These are phyloP conservation scores for Saccharum spontaneum DNA, from an alignment of 176 grass and related monocot genomes.

Conservation along the genomic window DNA sequence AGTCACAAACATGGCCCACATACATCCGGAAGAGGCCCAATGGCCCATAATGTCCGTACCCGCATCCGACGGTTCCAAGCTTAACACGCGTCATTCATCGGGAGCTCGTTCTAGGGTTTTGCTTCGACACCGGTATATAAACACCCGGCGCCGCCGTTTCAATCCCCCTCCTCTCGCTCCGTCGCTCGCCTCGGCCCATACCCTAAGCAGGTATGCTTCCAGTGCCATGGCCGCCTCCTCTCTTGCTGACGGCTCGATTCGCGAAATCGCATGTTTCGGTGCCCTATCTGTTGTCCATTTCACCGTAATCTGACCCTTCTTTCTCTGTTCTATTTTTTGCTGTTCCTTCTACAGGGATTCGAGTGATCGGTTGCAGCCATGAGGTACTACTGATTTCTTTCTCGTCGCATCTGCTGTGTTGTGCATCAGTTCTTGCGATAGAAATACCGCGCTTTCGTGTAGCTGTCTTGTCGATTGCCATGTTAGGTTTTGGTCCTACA, in stretches of 20 bases:
- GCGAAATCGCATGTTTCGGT: background rate
- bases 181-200: background rate
- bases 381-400: conserved; percentile 25
- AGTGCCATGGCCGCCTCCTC: background rate
- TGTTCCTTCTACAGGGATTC: background rate
- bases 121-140: background rate
- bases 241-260: background rate
- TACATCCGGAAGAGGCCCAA: background rate
- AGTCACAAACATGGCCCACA: background rate
- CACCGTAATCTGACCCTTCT: background rate
- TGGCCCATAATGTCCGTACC: background rate
- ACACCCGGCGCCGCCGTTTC: background rate
- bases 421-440: background rate
- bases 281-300: background rate
- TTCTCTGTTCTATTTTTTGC: background rate
- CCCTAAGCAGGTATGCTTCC: background rate
- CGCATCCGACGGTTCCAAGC: background rate
- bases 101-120: conserved; percentile 16
- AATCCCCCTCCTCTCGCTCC: background rate
- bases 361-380: conserved; percentile 27
- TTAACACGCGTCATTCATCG: background rate
- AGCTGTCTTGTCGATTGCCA: background rate
- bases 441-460: background rate
- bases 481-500: background rate
- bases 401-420: background rate